These are phyloP conservation scores for Claviceps sp. DNA, from an alignment of 2,329 filamentous ascomycete species.

Conservation along the genomic window DNA sequence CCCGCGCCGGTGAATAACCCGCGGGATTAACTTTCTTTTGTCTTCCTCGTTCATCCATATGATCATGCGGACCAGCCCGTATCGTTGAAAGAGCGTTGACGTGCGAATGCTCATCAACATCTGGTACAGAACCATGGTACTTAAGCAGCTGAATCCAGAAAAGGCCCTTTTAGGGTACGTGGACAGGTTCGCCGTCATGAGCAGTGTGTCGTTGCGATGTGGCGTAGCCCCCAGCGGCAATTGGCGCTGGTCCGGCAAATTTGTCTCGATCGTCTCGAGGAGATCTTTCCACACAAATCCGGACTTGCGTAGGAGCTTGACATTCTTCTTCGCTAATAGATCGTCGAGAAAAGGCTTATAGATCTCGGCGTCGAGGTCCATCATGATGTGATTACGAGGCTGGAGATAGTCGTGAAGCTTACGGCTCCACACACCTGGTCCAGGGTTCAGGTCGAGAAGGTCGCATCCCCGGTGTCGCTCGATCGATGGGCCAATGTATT, in stretches of 20 bases:
- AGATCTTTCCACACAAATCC: slow-evolving; percentile 50
- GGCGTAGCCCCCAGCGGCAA: slow-evolving; percentile 25
- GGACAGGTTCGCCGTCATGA: slow-evolving; percentile 57
- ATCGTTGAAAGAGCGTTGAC: slow-evolving; percentile 52
- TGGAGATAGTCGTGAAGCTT: slow-evolving; percentile 62
- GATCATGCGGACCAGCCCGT: slow-evolving; percentile 69
- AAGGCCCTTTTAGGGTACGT: slow-evolving; percentile 37
- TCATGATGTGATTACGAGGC: slow-evolving; percentile 69
- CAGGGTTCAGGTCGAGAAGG: slow-evolving; percentile 77
- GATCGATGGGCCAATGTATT: slow-evolving; percentile 57
- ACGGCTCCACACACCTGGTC: slow-evolving; percentile 62
- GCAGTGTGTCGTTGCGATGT: slow-evolving; percentile 54
- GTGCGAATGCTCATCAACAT: slow-evolving; percentile 45
- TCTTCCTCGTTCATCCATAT: slow-evolving; percentile 56
- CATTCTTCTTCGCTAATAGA: slow-evolving; percentile 35
- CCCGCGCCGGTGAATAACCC: slow-evolving; percentile 37
- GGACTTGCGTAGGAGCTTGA: slow-evolving; percentile 38
- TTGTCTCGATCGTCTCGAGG: slow-evolving; percentile 32
- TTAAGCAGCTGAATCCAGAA: slow-evolving; percentile 40
- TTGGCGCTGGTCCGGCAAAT: slow-evolving; percentile 41
- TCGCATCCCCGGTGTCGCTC: slow-evolving; percentile 64
- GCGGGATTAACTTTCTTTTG: slow-evolving; percentile 46
- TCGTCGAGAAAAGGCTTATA: slow-evolving; percentile 50
- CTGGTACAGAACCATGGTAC: slow-evolving; percentile 45
- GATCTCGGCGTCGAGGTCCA: slow-evolving; percentile 53